Conservation (phyloP, 495 filamentous ascomycete species). For the Astrothelium macrocarpum region DNA sequence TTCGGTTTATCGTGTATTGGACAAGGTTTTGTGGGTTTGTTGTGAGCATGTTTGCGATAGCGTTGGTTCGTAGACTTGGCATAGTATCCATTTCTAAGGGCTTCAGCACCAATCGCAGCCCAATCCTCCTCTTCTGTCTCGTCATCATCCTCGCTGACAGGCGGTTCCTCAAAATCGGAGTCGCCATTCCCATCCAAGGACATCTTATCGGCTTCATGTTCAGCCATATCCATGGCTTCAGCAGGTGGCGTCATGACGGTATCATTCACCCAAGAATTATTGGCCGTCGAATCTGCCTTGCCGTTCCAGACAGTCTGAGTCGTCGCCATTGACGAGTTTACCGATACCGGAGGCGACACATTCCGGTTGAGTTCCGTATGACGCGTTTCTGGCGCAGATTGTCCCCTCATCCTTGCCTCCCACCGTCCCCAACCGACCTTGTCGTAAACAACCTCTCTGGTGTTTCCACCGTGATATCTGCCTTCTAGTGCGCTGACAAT, state of each 20-base stretch:
- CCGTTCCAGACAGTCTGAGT: conserved; percentile 15
- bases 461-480: conserved; percentile 51
- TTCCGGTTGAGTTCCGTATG: conserved; percentile 9
- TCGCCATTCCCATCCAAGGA: conserved; percentile 75
- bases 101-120: conserved; percentile 79
- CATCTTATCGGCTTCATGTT: conserved; percentile 93
- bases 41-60: not conserved
- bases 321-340: conserved; percentile 35
- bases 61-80: not conserved
- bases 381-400: conserved; percentile 43
- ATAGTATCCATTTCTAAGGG: conserved; percentile 50
- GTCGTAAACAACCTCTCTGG: conserved; percentile 79
- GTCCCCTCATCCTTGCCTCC: conserved; percentile 70
- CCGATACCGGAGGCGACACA: conserved; percentile 37
- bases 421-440: conserved; percentile 97
- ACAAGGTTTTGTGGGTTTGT: not conserved
- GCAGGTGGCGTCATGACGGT: conserved; percentile 25
- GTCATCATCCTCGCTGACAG: conserved; percentile 81
- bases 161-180: conserved; percentile 60
- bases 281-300: not conserved
- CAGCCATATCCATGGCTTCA: conserved; percentile 55
- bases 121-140: conserved; percentile 97
- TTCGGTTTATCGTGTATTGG: not conserved
- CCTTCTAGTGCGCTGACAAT: conserved; percentile 78
- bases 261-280: conserved; percentile 16